Evolutionary conservation across 2,329 filamentous ascomycete species (phyloP).

Genomic region (Furcasterigmium furcatum): DNA sequence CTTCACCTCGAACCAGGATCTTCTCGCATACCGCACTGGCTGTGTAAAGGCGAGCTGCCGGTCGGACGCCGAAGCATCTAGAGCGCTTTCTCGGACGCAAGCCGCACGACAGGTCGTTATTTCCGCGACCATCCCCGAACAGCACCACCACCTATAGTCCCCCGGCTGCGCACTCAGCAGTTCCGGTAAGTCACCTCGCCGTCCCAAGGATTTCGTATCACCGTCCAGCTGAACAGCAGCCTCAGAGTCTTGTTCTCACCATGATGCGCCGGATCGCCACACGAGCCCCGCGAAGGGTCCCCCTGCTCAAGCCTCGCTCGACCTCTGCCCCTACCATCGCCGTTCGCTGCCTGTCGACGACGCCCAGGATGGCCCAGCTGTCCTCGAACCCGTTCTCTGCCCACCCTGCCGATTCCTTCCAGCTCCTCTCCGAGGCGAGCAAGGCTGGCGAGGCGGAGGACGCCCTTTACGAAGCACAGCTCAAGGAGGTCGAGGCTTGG

Average conservation of each 20-base stretch:
- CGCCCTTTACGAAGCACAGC: constrained; percentile 76
- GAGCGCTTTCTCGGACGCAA: too few relatives aligned
- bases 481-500: constrained; percentile 85
- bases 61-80: background rate
- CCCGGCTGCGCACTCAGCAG: too few relatives aligned
- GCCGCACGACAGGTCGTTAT: background rate
- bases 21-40: background rate
- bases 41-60: too few relatives aligned
- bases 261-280: constrained; percentile 30
- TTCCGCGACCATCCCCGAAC: background rate
- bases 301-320: constrained; percentile 15
- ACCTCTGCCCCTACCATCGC: constrained; percentile 12
- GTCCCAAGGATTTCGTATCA: too few relatives aligned
- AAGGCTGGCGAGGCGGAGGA: constrained; percentile 84
- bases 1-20: background rate
- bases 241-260: too few relatives aligned
- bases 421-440: constrained; percentile 72
- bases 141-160: background rate
- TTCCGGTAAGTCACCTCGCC: too few relatives aligned
- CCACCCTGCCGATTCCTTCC: constrained; percentile 71
- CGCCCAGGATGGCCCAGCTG: constrained; percentile 22
- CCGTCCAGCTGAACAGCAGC: too few relatives aligned
- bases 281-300: constrained; percentile 23
- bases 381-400: constrained; percentile 10
- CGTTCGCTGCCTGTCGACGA: constrained; percentile 25